A percentile compares a stretch with the other conserved stretches of the same genome.
Evolutionary conservation across 2,329 filamentous ascomycete species (phyloP).

Genomic region (Botrytis paeoniae): DNA sequence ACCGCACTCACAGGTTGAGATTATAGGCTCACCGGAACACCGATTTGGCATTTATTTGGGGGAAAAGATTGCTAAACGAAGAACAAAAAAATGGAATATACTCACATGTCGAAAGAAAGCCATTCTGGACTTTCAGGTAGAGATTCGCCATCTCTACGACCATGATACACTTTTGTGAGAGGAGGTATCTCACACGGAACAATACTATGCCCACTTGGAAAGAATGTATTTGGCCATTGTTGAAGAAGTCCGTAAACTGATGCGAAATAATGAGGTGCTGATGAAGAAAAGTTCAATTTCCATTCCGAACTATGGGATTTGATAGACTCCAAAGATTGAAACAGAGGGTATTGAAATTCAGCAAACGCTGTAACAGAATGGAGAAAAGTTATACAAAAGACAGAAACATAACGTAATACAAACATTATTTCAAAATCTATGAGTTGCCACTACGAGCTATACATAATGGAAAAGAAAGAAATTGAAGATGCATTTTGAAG

Average conservation of each 20-base stretch:
- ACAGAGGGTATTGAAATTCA: conserved; percentile 1
- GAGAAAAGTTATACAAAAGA: not conserved
- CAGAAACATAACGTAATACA: not conserved
- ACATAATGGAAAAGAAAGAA: not conserved
- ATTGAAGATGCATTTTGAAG: not conserved
- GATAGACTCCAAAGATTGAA: no score
- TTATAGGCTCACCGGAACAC: not conserved
- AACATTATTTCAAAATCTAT: not conserved
- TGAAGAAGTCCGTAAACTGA: conserved; percentile 47
- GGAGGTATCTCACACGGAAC: conserved; percentile 46
- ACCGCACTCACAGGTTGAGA: not conserved
- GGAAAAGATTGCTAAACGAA: not conserved
- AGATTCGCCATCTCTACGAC: conserved; percentile 41
- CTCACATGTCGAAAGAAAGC: conserved; percentile 49
- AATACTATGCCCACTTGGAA: conserved; percentile 49
- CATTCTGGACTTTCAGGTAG: conserved; percentile 49
- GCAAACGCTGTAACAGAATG: not conserved
- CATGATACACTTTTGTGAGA: conserved; percentile 50
- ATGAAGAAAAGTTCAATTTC: conserved; percentile 47
- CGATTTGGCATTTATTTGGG: not conserved
- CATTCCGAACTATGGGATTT: conserved; percentile 20
- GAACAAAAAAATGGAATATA: conserved; percentile 7
- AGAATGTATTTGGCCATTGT: conserved; percentile 51
- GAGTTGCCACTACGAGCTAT: not conserved
- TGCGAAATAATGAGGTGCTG: conserved; percentile 48